Evolutionary conservation across 2,329 filamentous ascomycete genomes (phyloP).

Genomic region (Bretziella fagacearum): DNA sequence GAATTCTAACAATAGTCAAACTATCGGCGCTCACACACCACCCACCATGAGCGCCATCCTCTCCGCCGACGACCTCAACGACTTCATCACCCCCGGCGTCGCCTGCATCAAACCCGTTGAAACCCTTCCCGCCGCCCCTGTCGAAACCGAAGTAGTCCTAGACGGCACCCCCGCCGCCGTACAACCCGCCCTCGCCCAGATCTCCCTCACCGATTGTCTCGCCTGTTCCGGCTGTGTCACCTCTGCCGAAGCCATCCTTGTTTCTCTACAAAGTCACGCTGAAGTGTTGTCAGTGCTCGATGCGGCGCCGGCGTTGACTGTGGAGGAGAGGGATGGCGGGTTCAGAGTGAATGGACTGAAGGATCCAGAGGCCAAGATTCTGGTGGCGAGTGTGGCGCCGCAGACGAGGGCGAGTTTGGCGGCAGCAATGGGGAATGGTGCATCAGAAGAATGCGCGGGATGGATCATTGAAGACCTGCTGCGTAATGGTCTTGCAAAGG

Average conservation of each 20-base stretch:
- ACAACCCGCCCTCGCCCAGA: slow-evolving; percentile 55
- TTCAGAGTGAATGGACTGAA: slow-evolving; percentile 34
- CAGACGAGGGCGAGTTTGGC: slow-evolving; percentile 81
- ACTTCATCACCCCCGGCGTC: slow-evolving; percentile 95
- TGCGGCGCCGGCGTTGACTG: slow-evolving; percentile 33
- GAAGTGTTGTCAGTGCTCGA: slow-evolving; percentile 79
- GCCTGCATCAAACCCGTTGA: slow-evolving; percentile 97
- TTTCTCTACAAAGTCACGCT: slow-evolving; percentile 81
- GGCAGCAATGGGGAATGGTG: slow-evolving; percentile 56
- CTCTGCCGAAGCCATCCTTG: slow-evolving; percentile 90
- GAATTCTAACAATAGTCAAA: too few species aligned
- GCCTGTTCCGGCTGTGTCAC: slow-evolving; percentile 97
- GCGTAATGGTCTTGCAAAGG: slow-evolving; percentile 44
- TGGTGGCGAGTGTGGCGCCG: slow-evolving; percentile 83
- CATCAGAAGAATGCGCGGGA: slow-evolving; percentile 57
- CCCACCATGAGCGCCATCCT: slow-evolving; percentile 83
- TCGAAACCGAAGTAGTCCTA: slow-evolving; percentile 68
- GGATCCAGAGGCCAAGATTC: slow-evolving; percentile 51
- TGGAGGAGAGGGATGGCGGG: slow-evolving; percentile 16
- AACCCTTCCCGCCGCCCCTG: slow-evolving; percentile 58
- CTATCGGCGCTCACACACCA: not conserved
- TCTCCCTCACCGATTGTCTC: slow-evolving; percentile 91
- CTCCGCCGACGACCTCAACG: slow-evolving; percentile 90
- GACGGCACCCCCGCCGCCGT: slow-evolving; percentile 55
- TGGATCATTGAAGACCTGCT: slow-evolving; percentile 72